phyloP scores from a whole-genome alignment of 345 rosid species.

The Sonneratia alba region DNA sequence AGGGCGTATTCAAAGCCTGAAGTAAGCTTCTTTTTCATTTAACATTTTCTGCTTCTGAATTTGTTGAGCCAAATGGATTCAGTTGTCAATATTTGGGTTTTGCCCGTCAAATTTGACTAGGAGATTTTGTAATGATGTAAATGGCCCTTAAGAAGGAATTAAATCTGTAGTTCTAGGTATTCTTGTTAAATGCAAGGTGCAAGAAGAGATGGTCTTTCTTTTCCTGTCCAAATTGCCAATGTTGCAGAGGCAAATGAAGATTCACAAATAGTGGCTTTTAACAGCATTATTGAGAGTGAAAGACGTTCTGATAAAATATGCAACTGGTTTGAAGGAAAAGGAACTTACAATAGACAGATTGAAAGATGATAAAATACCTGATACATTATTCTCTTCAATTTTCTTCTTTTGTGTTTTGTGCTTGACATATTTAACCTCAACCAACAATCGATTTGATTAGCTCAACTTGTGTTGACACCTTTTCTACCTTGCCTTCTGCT shows the following conservation, averaged over 20 bases:
- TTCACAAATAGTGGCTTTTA: not conserved
- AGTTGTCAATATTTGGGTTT: not conserved
- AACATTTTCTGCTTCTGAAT: constrained; percentile 1
- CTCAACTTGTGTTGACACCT: not conserved
- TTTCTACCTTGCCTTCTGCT: not conserved
- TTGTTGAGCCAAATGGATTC: not conserved
- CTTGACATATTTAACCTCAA: not conserved
- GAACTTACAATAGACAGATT: too few relatives aligned
- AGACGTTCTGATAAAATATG: not conserved
- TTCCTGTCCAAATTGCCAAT: not conserved
- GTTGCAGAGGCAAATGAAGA: not conserved
- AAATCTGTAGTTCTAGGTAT: too few relatives aligned
- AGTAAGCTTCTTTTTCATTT: constrained; percentile 38
- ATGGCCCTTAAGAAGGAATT: too few relatives aligned
- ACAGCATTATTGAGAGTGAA: not conserved
- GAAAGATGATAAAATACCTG: too few relatives aligned
- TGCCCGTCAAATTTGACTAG: not conserved
- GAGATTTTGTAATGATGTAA: too few relatives aligned
- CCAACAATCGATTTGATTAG: not conserved
- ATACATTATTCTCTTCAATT: too few relatives aligned
- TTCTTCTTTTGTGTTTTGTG: too few relatives aligned
- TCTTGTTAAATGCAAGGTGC: not conserved
- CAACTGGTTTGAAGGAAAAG: not conserved
- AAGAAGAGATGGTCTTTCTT: not conserved
- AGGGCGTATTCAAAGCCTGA: constrained; percentile 92